Conservation (phyloP, 2,329 filamentous ascomycete species). For the Gremmenia infestans region DNA sequence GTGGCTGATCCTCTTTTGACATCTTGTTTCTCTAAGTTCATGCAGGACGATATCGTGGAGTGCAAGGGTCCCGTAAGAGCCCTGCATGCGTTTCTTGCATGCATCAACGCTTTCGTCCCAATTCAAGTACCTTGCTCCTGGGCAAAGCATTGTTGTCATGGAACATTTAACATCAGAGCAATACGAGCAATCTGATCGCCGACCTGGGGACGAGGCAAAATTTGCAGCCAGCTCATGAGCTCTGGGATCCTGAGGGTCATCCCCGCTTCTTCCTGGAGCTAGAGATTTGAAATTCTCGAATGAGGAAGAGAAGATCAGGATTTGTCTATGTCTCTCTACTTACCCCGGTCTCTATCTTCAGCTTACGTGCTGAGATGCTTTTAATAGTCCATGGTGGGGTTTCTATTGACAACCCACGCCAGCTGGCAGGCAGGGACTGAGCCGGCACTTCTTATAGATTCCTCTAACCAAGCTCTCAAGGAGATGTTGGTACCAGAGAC, state of each 20-base stretch:
- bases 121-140: background rate
- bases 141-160: too few relatives aligned
- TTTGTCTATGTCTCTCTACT: background rate
- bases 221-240: background rate
- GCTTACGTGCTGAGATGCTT: background rate
- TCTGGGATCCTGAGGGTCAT: background rate
- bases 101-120: background rate
- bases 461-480: too few relatives aligned
- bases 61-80: background rate
- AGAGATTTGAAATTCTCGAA: background rate
- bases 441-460: too few relatives aligned
- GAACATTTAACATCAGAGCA: background rate
- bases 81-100: background rate
- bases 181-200: background rate
- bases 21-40: background rate
- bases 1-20: background rate
- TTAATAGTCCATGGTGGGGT: background rate
- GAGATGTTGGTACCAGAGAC: too few relatives aligned
- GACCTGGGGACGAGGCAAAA: background rate
- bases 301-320: background rate
- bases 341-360: background rate
- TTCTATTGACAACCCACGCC: too few relatives aligned
- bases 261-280: background rate
- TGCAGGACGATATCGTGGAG: too few relatives aligned
- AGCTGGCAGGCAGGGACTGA: too few relatives aligned